These are phyloP conservation scores for Kuraishia hungarica DNA, from an alignment of 805 yeast genomes.

Conservation along the genomic window DNA sequence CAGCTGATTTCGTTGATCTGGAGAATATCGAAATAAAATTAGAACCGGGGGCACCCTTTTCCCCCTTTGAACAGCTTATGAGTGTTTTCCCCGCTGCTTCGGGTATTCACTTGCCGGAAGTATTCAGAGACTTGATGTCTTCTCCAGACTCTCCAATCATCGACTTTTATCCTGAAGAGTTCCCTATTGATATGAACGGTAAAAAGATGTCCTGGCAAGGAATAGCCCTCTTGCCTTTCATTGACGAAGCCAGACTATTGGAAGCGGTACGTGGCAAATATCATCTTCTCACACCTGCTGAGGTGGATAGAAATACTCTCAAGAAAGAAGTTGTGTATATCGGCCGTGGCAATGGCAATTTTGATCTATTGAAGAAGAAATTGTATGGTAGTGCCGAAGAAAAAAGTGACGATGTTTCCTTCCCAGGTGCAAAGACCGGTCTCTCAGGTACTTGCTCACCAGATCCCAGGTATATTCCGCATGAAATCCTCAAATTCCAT, in stretches of 20 bases:
- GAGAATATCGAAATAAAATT: constrained; percentile 44
- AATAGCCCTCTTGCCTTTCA: constrained; percentile 81
- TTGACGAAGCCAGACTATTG: constrained; percentile 72
- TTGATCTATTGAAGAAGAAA: constrained; percentile 23
- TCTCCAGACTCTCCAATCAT: constrained; percentile 73
- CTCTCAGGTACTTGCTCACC: constrained; percentile 48
- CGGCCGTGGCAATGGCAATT: constrained; percentile 52
- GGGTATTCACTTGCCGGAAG: constrained; percentile 74
- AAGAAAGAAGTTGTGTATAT: constrained; percentile 65
- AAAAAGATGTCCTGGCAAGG: constrained; percentile 95
- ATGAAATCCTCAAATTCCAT: constrained; percentile 32
- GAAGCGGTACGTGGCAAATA: constrained; percentile 61
- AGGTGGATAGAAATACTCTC: constrained; percentile 57
- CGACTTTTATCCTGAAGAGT: constrained; percentile 85
- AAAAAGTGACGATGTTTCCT: constrained; percentile 20
- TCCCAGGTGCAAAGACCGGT: constrained; percentile 43
- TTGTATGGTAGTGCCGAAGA: constrained; percentile 31
- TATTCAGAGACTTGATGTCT: constrained; percentile 76
- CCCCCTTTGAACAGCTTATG: constrained; percentile 91
- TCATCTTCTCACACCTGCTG: constrained; percentile 54
- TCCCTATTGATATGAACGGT: constrained; percentile 92
- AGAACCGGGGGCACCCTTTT: constrained; percentile 61
- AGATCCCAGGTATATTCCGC: constrained; percentile 25
- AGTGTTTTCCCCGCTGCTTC: constrained; percentile 93
- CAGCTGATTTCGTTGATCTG: constrained; percentile 67